These are phyloP conservation scores for Colletotrichum eleusines DNA, from an alignment of 2,329 filamentous ascomycete genomes.

Conservation along the genomic window DNA sequence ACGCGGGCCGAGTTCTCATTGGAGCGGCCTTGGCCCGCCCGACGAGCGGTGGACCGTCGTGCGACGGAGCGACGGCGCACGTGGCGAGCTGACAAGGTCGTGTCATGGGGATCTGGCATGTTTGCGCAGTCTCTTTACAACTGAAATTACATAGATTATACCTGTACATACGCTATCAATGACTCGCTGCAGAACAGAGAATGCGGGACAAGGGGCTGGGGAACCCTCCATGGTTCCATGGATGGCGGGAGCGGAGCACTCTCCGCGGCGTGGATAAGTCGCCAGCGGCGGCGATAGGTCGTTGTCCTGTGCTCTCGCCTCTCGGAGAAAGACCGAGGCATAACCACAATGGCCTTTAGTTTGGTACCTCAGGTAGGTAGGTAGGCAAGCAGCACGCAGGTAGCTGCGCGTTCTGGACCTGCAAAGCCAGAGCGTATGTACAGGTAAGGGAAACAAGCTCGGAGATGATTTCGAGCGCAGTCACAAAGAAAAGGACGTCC, in stretches of 20 bases:
- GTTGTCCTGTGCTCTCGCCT: background rate
- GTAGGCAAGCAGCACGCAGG: background rate
- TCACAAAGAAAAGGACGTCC: background rate
- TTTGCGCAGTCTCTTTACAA: background rate
- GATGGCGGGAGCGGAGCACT: constrained; percentile 14
- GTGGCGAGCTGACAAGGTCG: background rate
- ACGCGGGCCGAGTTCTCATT: constrained; percentile 24
- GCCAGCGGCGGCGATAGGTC: background rate
- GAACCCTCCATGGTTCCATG: background rate
- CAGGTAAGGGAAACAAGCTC: too few species aligned
- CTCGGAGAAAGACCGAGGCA: background rate
- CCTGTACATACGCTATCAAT: background rate
- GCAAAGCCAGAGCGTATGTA: too few species aligned
- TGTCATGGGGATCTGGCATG: background rate
- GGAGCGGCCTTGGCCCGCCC: constrained; percentile 27
- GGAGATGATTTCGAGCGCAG: background rate
- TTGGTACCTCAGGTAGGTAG: background rate
- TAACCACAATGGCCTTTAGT: background rate
- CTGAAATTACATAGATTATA: background rate
- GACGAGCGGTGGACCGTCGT: constrained; percentile 18
- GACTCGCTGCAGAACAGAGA: background rate
- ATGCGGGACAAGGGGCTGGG: background rate
- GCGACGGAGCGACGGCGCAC: constrained; percentile 1
- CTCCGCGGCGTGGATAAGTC: background rate
- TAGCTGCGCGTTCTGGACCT: too few species aligned